Base-by-base conservation (phyloP, 2,329 filamentous ascomycete species). In the Beauveria sp. region DNA sequence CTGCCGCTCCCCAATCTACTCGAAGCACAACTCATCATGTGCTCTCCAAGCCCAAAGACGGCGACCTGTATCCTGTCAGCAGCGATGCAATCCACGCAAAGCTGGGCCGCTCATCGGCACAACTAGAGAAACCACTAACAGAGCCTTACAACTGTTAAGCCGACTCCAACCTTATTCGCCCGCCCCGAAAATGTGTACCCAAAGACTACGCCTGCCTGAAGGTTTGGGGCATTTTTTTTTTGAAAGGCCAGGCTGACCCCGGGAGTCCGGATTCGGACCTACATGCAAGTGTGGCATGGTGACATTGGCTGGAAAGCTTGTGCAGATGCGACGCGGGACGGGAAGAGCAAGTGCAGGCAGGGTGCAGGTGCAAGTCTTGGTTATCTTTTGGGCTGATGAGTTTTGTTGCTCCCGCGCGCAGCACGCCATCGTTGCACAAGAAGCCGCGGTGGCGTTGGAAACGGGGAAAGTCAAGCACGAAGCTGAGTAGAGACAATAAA, bases 61-160 rank as follows among this genome's bases (percentile, higher is more conserved):
- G 24, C 22, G 12, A 3, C 12, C 18, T 49, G n/a, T 16, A 22
- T 52, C 9, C 24, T 12, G n/a, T 48, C 26, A 14, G 28, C 55
- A 7, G 31, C 34, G 20, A n/a, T 53, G 34, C 12, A 34, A 57
- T 9, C 7, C 14, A 49, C 16, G 38, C 54, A 49, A 20, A 20
- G 5, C 28, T 3, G 16, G 56, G n/a, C 56, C 16, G 31, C 46
- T 38, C 31, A 51, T 18, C 31, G 6, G 16, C 8, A 18, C 38
- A 34, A 34, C 57, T 60, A 60, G 24, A 20, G 7, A 59, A 60
- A 49, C 40, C 57, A 46, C 57, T 46, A 52, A 46, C 49, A 53
- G 57, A 60, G 49, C 49, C 49, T 60, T 40, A 53, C 18, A 5
- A 20, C 38, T 24, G 22, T 40, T 60, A 60, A 60, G 57, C 57